Conservation (phyloP, 148 eudicot genomes). For the Rhododendron molle region DNA sequence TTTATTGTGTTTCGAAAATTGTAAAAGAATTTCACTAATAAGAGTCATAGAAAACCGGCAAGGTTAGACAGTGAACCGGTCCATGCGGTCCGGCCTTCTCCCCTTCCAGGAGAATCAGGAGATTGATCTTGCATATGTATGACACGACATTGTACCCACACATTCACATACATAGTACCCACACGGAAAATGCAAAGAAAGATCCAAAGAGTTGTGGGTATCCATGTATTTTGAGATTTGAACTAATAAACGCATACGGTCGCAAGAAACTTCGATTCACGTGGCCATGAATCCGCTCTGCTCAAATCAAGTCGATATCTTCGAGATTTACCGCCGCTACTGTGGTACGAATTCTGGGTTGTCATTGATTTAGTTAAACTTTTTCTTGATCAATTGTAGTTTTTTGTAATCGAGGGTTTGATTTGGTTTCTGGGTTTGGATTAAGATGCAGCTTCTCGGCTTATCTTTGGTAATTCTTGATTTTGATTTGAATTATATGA, state of each 20-base stretch:
- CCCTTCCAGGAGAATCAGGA: background rate
- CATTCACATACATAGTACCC: background rate
- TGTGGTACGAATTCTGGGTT: conserved; percentile 22
- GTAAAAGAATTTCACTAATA: too few relatives aligned
- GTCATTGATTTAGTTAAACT: background rate
- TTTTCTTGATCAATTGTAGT: background rate
- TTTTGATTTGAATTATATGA: background rate
- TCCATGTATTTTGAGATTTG: background rate
- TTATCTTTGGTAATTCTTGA: background rate
- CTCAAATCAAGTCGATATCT: conserved; percentile 25
- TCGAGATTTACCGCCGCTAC: conserved; percentile 32
- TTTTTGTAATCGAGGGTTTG: background rate
- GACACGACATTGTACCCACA: background rate
- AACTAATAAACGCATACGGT: background rate
- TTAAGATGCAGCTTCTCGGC: background rate
- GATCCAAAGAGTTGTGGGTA: background rate
- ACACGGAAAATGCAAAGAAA: background rate
- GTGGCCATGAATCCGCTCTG: conserved; percentile 20
- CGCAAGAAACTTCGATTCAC: background rate
- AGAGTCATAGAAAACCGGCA: background rate
- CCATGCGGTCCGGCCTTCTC: background rate
- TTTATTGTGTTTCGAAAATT: too few relatives aligned
- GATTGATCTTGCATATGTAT: background rate
- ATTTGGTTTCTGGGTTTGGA: background rate
- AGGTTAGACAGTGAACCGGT: background rate